Base-by-base conservation (phyloP, 108 stramenopile species). In the Stephanodiscus triporus region DNA sequence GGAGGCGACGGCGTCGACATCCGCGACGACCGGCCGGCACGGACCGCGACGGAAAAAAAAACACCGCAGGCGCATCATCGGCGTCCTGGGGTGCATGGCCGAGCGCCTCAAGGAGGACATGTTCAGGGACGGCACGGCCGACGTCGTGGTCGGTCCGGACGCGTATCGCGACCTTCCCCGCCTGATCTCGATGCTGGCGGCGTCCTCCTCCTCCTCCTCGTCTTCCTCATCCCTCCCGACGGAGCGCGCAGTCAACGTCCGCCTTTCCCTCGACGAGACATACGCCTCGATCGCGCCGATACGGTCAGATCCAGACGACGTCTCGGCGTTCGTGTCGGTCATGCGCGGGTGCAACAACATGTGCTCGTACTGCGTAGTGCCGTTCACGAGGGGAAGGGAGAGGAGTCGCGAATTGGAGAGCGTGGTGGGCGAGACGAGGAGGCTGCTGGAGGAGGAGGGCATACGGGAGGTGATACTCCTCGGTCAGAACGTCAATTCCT, bases 61-160 rank as follows among this genome's bases (percentile, higher is more conserved):
- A n/a, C n/a, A n/a, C n/a, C 73, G 50, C 23, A 84, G 89, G 38
- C 86, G 71, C 38, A 84, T 96, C 26, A 87, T 99, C n/a, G 99
- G 97, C 6, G 94, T 99, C 10, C 78, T 99, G 60, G 99, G 99
- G 1, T 99, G 99, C 85, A 99, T 99, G 99, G 98, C 99, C 17
- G 99, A 99, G 85, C 87, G 99, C 4, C 73, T 99, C 16, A 95
- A 99, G 81, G 84, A 88, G 36, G 82, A 93, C n/a, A 84, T 99
- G 56, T 86, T 99, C 53, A 77, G 88, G 67, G 90, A 95, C 29
- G 84, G 84, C 53, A 80, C 92, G 47, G 95, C 87, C 20, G 98
- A 99, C 85, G 42, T 99, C 24, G 94, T 99, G 2, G 97, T 91
- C 9, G 99, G 99, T 10, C 99, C 99, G 0, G 99, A 99, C 83